These are phyloP conservation scores for Amanita subjunquillea DNA, from an alignment of 768 basidiomycete genomes.

Conservation along the genomic window DNA sequence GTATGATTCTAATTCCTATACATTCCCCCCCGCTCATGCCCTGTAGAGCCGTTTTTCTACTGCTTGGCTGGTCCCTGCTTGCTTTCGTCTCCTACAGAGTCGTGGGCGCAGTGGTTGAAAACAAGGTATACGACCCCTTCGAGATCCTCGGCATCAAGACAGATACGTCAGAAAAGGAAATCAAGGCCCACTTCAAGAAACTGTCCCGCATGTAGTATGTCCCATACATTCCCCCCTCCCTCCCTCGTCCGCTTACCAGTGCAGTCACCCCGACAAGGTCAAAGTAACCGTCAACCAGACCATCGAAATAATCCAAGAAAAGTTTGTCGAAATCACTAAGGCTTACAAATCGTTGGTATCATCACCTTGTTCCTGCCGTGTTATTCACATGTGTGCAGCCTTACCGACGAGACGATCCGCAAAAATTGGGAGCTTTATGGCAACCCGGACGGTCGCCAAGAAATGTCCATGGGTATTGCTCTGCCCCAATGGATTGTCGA, in stretches of 20 bases:
- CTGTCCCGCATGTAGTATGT: slow-evolving; percentile 62
- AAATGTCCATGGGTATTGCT: slow-evolving; percentile 89
- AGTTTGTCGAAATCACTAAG: slow-evolving; percentile 91
- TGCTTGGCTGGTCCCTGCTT: slow-evolving; percentile 67
- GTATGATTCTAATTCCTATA: slow-evolving; percentile 22
- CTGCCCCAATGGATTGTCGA: slow-evolving; percentile 91
- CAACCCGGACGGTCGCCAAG: slow-evolving; percentile 91
- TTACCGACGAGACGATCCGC: slow-evolving; percentile 86
- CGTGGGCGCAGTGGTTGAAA: slow-evolving; percentile 43
- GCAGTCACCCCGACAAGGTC: slow-evolving; percentile 87
- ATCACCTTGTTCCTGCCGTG: background rate
- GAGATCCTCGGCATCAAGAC: slow-evolving; percentile 75
- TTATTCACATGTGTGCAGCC: background rate
- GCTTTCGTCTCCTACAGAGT: slow-evolving; percentile 60
- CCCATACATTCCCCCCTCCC: too few relatives aligned
- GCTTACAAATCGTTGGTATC: slow-evolving; percentile 84
- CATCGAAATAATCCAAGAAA: slow-evolving; percentile 72
- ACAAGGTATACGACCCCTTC: slow-evolving; percentile 85
- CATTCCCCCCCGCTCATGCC: background rate
- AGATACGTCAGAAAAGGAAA: slow-evolving; percentile 70
- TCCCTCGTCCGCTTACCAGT: too few relatives aligned
- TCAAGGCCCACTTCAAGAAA: slow-evolving; percentile 93
- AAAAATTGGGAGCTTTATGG: slow-evolving; percentile 85
- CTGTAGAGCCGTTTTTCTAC: slow-evolving; percentile 46
- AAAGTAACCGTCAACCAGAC: slow-evolving; percentile 75